Evolutionary conservation across 495 filamentous ascomycete genomes (phyloP).

Genomic region (Trichoderma orchidacearum): DNA sequence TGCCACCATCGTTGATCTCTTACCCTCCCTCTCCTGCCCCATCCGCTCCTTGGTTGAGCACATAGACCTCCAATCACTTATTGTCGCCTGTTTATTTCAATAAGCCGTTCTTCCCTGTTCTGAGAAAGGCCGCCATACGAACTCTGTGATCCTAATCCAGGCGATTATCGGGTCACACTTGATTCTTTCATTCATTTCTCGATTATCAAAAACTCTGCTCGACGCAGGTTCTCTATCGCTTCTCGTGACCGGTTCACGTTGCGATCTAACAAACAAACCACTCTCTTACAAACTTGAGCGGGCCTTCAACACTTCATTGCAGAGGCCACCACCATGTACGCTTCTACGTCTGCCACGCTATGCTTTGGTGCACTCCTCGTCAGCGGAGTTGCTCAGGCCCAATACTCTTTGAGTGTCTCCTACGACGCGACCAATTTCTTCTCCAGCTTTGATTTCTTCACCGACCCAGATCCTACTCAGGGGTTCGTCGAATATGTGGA

Average conservation of each 20-base stretch:
- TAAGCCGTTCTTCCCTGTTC: too few species aligned
- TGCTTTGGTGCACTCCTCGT: slow-evolving; percentile 11
- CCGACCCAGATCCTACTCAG: slow-evolving; percentile 46
- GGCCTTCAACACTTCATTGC: neutral
- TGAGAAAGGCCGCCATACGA: too few species aligned
- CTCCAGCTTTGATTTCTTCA: slow-evolving; percentile 40
- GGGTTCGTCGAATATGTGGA: slow-evolving; percentile 58
- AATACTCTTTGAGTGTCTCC: slow-evolving; percentile 28
- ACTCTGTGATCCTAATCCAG: too few species aligned
- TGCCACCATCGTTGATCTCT: too few species aligned
- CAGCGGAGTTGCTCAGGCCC: slow-evolving; percentile 12
- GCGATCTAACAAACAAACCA: neutral
- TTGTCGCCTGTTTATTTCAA: too few species aligned
- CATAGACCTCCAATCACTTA: too few species aligned
- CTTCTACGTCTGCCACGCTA: neutral
- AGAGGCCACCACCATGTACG: neutral
- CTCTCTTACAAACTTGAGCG: neutral
- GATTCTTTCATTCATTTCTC: neutral
- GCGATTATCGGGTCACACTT: neutral
- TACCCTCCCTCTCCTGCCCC: too few species aligned
- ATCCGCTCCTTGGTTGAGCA: too few species aligned
- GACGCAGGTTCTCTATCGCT: slow-evolving; percentile 2
- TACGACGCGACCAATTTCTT: slow-evolving; percentile 44
- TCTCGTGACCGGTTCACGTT: neutral
- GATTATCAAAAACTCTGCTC: neutral